Base-by-base conservation (phyloP, 495 filamentous ascomycete species). In the Tuber melanosporum region DNA sequence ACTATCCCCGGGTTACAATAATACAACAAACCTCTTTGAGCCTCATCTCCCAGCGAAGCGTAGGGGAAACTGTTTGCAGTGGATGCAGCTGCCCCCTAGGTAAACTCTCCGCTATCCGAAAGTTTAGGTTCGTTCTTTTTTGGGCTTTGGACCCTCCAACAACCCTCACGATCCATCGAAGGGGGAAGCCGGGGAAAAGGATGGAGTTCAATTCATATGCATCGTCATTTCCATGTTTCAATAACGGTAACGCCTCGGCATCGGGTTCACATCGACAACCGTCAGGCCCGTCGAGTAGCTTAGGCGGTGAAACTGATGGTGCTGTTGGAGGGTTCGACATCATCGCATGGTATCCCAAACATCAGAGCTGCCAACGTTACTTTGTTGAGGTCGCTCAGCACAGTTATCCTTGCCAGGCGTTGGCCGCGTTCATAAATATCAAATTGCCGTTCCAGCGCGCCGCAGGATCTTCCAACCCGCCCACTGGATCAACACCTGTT, bases 361-460 rank as follows among this genome's bases (percentile, higher is more conserved):
- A 97, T 85, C 93, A 95, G 84, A 93, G 90, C 79, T 99, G 95
- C 85, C 92, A 95, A 77, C 89, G 90, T 57, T 98, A 96, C 87
- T 99, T 99, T 85, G 86, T 98, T 80, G 93, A 97, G 82, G 90
- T 94, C 84, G 93, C 94, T 8, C 95, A 98, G 83, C 92, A 96
- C 85, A 91, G 89, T 76, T 89, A 87, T 52, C 88, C 90, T 57
- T 92, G 96, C 32, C 94, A 98, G 85, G 93, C 94, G 36, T 87
- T 98, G 72, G 93, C 94, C 22, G 92, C 94, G 36, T 95, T 95
- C 84, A 85, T 98, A 86, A 99, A 99, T 85, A 93, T 93, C 84
- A 86, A 87, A 74, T 87, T 93, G 0, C 92, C 92, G 36, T 92
- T 88, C 84, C 91, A 98, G 75, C 82, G 80, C 49, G 32, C 15